Evolutionary conservation across 495 filamentous ascomycete species (phyloP).

Genomic region (Daldinia loculata): DNA sequence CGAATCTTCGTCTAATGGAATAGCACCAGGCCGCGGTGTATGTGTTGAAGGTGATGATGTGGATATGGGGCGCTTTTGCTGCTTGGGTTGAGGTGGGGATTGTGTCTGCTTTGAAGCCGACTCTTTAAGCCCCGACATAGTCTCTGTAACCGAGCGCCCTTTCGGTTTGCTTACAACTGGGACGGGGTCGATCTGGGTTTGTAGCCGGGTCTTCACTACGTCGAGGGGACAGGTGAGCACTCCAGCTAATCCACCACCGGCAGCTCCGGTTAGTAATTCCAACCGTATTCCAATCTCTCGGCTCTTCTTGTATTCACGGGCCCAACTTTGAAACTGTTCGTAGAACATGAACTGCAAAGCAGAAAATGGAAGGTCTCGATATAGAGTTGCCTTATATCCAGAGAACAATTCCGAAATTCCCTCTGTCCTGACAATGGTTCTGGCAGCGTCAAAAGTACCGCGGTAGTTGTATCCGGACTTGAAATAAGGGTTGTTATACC

Average conservation of each 20-base stretch:
- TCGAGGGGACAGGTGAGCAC: conserved; percentile 95
- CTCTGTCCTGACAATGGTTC: conserved; percentile 83
- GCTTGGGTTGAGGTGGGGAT: conserved; percentile 44
- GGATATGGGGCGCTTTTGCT: conserved; percentile 75
- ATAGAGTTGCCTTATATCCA: conserved; percentile 93
- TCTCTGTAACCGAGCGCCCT: conserved; percentile 31
- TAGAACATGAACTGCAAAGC: conserved; percentile 98
- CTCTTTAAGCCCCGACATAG: conserved; percentile 31
- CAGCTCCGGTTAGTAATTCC: conserved; percentile 88
- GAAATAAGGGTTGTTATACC: conserved; percentile 93
- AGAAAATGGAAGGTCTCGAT: conserved; percentile 93
- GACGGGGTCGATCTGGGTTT: conserved; percentile 80
- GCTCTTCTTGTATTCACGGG: conserved; percentile 71
- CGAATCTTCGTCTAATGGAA: conserved; percentile 85
- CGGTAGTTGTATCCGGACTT: conserved; percentile 94
- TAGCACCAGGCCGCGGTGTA: conserved; percentile 74
- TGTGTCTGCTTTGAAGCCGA: conserved; percentile 30
- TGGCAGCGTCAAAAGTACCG: conserved; percentile 76
- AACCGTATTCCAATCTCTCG: conserved; percentile 83
- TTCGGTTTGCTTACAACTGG: conserved; percentile 37
- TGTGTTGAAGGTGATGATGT: conserved; percentile 85
- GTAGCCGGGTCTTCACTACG: conserved; percentile 97
- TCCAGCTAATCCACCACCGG: conserved; percentile 93
- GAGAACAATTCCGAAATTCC: conserved; percentile 87
- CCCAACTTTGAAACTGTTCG: conserved; percentile 87